Evolutionary conservation across 306 rosid genomes (phyloP), one percentile per base, ranked within the genome.

Genomic region (Prunus salicina): DNA sequence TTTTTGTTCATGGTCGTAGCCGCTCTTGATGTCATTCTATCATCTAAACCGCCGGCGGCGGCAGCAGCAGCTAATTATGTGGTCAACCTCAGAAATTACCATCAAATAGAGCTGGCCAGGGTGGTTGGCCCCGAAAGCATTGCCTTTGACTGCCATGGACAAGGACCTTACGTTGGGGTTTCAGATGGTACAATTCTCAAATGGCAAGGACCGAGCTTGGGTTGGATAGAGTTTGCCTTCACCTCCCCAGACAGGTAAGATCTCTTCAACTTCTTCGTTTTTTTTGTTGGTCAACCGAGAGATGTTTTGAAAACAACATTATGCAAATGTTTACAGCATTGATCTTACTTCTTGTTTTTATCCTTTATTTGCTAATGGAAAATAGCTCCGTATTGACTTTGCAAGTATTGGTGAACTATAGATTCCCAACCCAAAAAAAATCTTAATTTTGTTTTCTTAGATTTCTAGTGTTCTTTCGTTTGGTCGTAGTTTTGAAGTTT

Each of bases 111-210:
- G 60, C 87, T 87, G 12, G 80, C 88, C 0, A 60, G 63, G 0
- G 90, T 78, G 2, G 49, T 73, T 18, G 93, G 91, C 47, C 88
- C 91, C 1, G 94, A 89, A 64, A 84, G 91, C 76, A 51, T 79
- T 11, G 91, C 86, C 20, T 89, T 89, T 19, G 94, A 87, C 58
- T 87, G 91, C 87, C 83, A 67, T 65, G 91, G 90, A 7, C 62
- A 64, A 30, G 94, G 91, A 6, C 94, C 94, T 0, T 90, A 87
- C 15, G 87, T 76, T 0, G 78, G 90, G 1, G 91, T 87, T 8
- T 82, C 87, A 12, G 91, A 87, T 58, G 94, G 94, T 2, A 84
- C 89, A 72, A 84, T 90, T 27, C 86, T 90, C 80, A 84, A 81
- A 78, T 90, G 92, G 91, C 68, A 79, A 2, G 80, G 84, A 22